Evolutionary conservation across 2,329 filamentous ascomycete species (phyloP).

Genomic region (Colletotrichum endophyticum): DNA sequence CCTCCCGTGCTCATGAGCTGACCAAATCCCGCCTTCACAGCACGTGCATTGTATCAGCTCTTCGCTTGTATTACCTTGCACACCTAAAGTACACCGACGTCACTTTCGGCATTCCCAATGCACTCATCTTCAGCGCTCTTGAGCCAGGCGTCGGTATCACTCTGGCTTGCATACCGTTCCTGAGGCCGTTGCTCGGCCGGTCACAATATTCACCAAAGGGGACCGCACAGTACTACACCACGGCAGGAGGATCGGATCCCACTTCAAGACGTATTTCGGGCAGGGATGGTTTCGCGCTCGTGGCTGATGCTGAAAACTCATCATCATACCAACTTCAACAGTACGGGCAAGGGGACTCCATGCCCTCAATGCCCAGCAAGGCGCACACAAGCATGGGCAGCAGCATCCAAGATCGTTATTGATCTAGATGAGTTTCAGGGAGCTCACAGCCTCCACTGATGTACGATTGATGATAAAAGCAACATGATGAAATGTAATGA

Average conservation of each 20-base stretch:
- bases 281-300: neutral
- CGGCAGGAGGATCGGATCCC: neutral
- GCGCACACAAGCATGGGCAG: neutral
- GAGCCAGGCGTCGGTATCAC: constrained; percentile 44
- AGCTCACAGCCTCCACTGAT: neutral
- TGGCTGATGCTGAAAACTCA: neutral
- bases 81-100: constrained; percentile 35
- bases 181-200: constrained; percentile 41
- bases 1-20: neutral
- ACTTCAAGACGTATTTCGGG: neutral
- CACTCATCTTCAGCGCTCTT: constrained; percentile 39
- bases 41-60: constrained; percentile 36
- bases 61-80: constrained; percentile 37
- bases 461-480: neutral
- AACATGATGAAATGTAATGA: neutral
- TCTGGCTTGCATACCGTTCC: constrained; percentile 42
- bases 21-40: constrained; percentile 18
- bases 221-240: constrained; percentile 9
- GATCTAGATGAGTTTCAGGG: neutral
- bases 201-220: constrained; percentile 14
- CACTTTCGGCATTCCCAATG: constrained; percentile 35
- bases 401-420: neutral
- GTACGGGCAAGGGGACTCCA: neutral
- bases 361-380: neutral
- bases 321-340: neutral